phyloP scores from a whole-genome alignment of 2,329 filamentous ascomycete genomes.

The Byssoonygena ceratinophila region DNA sequence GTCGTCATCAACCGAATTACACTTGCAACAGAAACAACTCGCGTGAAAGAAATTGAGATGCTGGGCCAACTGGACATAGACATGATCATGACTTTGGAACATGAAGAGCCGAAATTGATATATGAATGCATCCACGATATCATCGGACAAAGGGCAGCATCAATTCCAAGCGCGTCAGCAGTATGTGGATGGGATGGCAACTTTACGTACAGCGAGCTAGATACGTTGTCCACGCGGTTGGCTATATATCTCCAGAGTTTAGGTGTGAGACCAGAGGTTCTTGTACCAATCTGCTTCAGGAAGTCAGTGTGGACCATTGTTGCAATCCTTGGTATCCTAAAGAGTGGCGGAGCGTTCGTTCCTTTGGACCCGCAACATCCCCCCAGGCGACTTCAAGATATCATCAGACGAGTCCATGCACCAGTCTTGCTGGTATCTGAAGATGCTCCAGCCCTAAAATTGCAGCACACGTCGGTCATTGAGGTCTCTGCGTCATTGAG shows the following conservation, averaged over 20 bases:
- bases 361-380: constrained; percentile 15
- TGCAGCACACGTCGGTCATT: background rate
- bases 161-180: constrained; percentile 12
- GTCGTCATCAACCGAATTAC: constrained; percentile 27
- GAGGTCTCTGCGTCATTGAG: background rate
- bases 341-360: constrained; percentile 17
- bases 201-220: constrained; percentile 30
- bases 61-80: constrained; percentile 27
- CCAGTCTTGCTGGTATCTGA: background rate
- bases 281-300: constrained; percentile 17
- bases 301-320: constrained; percentile 16
- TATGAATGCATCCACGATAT: constrained; percentile 24
- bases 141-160: background rate
- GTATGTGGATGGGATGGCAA: constrained; percentile 21
- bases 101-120: constrained; percentile 17
- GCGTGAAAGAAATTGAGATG: constrained; percentile 24
- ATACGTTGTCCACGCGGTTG: constrained; percentile 27
- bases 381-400: constrained; percentile 15
- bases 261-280: constrained; percentile 9
- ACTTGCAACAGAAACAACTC: constrained; percentile 19
- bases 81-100: constrained; percentile 19
- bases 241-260: constrained; percentile 8
- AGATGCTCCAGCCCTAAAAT: background rate
- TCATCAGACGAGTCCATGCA: background rate
- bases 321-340: constrained; percentile 15